Conservation (phyloP, 352 stramenopile species). For the Phytophthora crassamura region DNA sequence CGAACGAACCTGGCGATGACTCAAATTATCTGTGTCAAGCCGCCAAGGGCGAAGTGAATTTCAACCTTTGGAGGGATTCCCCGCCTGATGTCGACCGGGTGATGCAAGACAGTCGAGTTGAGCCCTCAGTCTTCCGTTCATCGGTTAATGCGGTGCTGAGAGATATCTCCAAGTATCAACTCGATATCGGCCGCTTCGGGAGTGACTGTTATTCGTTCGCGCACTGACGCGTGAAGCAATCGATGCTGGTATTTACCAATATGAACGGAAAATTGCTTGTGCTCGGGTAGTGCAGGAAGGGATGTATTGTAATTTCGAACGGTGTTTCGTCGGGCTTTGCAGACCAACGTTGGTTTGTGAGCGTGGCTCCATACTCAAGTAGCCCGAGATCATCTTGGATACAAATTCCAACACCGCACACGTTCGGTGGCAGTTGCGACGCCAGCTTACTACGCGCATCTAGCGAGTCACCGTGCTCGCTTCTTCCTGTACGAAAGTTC, state of each 20-base stretch:
- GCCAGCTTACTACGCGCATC: constrained; percentile 85
- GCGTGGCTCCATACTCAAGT: constrained; percentile 45
- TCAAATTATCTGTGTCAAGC: no score
- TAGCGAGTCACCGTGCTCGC: constrained; percentile 80
- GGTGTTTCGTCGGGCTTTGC: no score
- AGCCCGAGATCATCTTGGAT: constrained; percentile 73
- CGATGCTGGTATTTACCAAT: constrained; percentile 47
- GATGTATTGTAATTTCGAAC: no score
- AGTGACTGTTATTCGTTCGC: constrained; percentile 53
- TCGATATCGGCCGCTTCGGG: no score
- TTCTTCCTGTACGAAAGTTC: constrained; percentile 79
- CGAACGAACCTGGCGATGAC: no score
- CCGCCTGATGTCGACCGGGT: no score
- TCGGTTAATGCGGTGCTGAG: constrained; percentile 30
- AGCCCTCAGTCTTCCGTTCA: no score
- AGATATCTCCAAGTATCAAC: constrained; percentile 81
- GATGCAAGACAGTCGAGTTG: no score
- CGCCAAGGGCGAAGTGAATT: no score
- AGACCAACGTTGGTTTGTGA: no score
- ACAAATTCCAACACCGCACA: constrained; percentile 84
- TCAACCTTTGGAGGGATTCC: no score
- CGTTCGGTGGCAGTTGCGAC: constrained; percentile 85
- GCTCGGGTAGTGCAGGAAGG: no score
- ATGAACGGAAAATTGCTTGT: constrained; percentile 60
- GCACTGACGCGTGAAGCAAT: constrained; percentile 54